These are phyloP conservation scores for Gnomoniopsis smithogilvyi DNA, from an alignment of 2,329 filamentous ascomycete species.

Conservation along the genomic window DNA sequence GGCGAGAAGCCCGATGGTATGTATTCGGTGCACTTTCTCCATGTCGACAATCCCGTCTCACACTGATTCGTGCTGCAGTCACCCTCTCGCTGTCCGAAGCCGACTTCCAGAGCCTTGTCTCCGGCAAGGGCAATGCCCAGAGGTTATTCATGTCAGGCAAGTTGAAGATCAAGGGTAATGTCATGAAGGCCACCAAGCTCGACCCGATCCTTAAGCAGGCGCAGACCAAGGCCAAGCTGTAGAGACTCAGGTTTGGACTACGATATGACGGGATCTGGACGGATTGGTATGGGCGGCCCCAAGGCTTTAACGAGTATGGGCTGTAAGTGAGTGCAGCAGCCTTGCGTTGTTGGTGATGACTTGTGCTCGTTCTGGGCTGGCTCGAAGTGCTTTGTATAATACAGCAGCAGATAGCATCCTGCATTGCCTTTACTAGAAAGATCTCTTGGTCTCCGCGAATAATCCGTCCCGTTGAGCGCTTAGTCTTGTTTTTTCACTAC, in stretches of 20 bases:
- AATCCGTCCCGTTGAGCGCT: too few relatives aligned
- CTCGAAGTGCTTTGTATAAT: neutral
- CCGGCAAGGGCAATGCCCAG: constrained; percentile 91
- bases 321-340: neutral
- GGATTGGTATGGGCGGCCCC: constrained; percentile 11
- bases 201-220: constrained; percentile 90
- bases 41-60: neutral
- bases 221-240: constrained; percentile 80
- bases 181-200: constrained; percentile 98
- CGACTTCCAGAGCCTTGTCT: constrained; percentile 80
- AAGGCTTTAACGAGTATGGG: neutral
- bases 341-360: neutral
- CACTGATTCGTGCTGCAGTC: constrained; percentile 47
- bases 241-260: constrained; percentile 30
- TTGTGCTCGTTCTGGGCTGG: neutral
- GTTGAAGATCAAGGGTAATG: constrained; percentile 95
- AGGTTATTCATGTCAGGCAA: constrained; percentile 97
- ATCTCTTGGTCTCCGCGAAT: too few relatives aligned
- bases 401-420: neutral
- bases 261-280: constrained; percentile 17
- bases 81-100: constrained; percentile 81
- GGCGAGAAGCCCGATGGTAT: constrained; percentile 80
- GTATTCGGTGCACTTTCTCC: constrained; percentile 39
- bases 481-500: too few relatives aligned
- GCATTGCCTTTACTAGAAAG: neutral